phyloP scores from a whole-genome alignment of 345 rosid species.

The Orychophragmus violaceus region DNA sequence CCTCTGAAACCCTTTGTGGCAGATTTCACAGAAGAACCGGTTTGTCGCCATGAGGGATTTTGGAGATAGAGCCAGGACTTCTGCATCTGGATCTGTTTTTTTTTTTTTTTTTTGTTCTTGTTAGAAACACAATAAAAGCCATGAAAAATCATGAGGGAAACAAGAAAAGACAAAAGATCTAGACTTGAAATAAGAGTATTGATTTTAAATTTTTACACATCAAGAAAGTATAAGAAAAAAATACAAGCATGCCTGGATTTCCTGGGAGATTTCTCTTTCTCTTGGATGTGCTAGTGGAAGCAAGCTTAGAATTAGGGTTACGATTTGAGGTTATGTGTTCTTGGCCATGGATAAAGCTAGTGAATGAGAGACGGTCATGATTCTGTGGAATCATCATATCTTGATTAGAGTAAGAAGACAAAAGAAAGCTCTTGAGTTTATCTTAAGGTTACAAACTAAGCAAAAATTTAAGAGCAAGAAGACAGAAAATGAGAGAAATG shows the following conservation, averaged over 20 bases:
- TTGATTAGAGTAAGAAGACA: constrained; percentile 8
- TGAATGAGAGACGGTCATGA: constrained; percentile 38
- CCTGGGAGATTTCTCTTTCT: constrained; percentile 60
- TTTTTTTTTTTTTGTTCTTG: background rate
- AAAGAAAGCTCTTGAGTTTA: constrained; percentile 5
- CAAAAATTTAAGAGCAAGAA: background rate
- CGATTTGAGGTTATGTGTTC: constrained; percentile 24
- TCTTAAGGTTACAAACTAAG: constrained; percentile 14
- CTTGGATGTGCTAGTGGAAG: constrained; percentile 30
- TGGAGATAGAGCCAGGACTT: constrained; percentile 78
- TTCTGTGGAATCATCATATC: constrained; percentile 40
- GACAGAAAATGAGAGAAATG: constrained; percentile 4
- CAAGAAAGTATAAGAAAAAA: background rate
- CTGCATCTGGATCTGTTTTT: constrained; percentile 92
- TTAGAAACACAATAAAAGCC: background rate
- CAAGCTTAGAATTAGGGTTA: constrained; percentile 47
- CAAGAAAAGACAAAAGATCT: background rate
- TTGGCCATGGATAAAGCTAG: constrained; percentile 34
- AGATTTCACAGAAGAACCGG: constrained; percentile 71
- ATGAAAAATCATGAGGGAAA: background rate
- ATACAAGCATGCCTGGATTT: constrained; percentile 45
- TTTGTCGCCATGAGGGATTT: constrained; percentile 69
- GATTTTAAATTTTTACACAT: background rate
- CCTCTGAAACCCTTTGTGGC: constrained; percentile 73
- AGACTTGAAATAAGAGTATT: background rate